Base-by-base conservation (phyloP, 768 basidiomycete genomes). In the Clitopilus hobsonii region DNA sequence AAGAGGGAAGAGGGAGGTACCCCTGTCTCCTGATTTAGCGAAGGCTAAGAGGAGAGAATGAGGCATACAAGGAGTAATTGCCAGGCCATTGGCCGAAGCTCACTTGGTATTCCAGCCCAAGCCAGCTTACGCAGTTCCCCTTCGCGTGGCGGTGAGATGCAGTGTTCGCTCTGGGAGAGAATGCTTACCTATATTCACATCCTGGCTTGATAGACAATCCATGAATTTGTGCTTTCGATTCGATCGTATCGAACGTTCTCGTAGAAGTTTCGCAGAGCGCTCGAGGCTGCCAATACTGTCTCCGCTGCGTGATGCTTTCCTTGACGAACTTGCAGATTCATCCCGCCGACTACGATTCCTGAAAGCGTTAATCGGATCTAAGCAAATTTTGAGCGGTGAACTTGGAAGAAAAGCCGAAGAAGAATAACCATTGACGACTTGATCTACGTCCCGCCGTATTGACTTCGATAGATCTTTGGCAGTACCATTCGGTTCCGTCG, bases 11-110 rank as follows among this genome's bases (percentile, higher is more conserved):
- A 1, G 97, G 96, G 24, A 97, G 81, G 69, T 98, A 98, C 20
- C 95, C 95, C 94, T 97, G 41, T 45, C 41, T 45, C 41, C n/a
- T 11, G 18, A 20, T 45, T 45, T 20, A 58, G 32, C 28, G 48
- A 22, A 57, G 47, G 28, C 30, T 57, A n/a, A 51, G 52, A 29
- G 49, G 14, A 55, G 16, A 22, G 45, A 23, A 61, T 38, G 25
- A 57, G 27, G 27, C 16, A 29, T 65, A 96, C 94, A 32, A 98
- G 83, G 27, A 99, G 79, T 49, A 98, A 76, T 65, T 94, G 94
- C 97, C 97, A 99, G 23, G 88, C 89, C 65, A 97, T 82, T 0
- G 94, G 92, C 36, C 97, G 81, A 24, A 99, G 75, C 61, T 94
- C 91, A 54, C 70, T 67, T 0, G 97, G 96, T 23, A 98, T 89